phyloP scores from a whole-genome alignment of 2,329 filamentous ascomycete species.

The Exophiala lecanii-corni region DNA sequence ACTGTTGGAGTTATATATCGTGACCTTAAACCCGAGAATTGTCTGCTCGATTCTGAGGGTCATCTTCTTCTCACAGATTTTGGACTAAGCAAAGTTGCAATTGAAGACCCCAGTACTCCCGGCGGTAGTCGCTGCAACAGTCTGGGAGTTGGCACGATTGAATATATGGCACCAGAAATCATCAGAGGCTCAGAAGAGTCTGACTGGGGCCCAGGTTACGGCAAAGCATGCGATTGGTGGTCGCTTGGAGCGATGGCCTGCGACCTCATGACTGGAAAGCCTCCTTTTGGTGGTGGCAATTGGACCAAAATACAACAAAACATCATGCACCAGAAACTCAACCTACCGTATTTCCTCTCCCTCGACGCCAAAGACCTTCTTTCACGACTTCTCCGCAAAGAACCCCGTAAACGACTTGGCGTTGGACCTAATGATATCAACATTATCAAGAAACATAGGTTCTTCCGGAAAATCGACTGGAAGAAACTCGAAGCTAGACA shows the following conservation, averaged over 20 bases:
- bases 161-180: constrained; percentile 99
- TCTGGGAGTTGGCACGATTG: constrained; percentile 78
- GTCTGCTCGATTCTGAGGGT: constrained; percentile 82
- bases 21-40: constrained; percentile 96
- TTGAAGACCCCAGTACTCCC: constrained; percentile 56
- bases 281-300: constrained; percentile 86
- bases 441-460: constrained; percentile 84
- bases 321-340: constrained; percentile 87
- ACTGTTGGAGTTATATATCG: constrained; percentile 93
- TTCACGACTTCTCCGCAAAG: constrained; percentile 83
- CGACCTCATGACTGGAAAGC: constrained; percentile 86
- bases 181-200: constrained; percentile 66
- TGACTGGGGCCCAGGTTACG: constrained; percentile 52
- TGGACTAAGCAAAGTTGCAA: constrained; percentile 88
- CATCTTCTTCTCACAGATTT: constrained; percentile 96
- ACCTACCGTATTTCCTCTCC: constrained; percentile 83
- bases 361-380: constrained; percentile 92
- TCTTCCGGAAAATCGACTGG: constrained; percentile 98
- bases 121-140: constrained; percentile 71
- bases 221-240: constrained; percentile 98
- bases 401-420: constrained; percentile 84
- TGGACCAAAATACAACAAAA: constrained; percentile 93
- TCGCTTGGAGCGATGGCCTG: constrained; percentile 88
- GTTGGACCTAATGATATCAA: constrained; percentile 83
- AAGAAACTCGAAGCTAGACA: constrained; percentile 76